Evolutionary conservation across 192 early-diverging fungal species (phyloP), one percentile per base, ranked within the genome.

Genomic region (Mortierella antarctica): DNA sequence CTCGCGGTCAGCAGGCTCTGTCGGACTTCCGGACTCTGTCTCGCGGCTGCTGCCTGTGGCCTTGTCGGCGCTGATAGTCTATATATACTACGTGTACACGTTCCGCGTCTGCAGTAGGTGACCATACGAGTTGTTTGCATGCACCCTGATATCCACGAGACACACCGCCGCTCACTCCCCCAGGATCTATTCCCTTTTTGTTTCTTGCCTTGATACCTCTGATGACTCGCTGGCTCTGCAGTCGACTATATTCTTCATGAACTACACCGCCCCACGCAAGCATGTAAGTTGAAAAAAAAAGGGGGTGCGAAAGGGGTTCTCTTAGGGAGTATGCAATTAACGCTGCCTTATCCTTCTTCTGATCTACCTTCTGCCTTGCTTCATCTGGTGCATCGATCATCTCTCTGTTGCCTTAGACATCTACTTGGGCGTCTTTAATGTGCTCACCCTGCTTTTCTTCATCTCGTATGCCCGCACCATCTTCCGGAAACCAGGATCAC

Each of bases 381-480:
- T 2, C n/a, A 41, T 42, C 17, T 7, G 31, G 5, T 17, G 5
- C 6, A 18, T 23, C 6, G 31, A 12, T 44, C 39, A 11, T 40
- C 57, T 40, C 13, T 44, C 20, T 47, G 21, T 14, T 77, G 44
- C 31, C 8, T 9, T 57, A 85, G 84, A 55, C 14, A 20, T 83
- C 21, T 86, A 86, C 55, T 41, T 86, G 41, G 71, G 80, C 9
- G 57, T 83, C 0, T 73, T 70, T 42, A 70, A 80, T 58, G 58
- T 79, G 14, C 51, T 84, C 7, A 63, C 84, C 15, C 14, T 76
- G 12, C 62, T 89, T 46, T 74, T 82, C 15, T 71, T 83, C 21
- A 57, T 81, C 18, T 86, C 86, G 5, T 89, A 89, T 45, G 62
- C 67, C 11, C 66, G 86, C 39, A 78, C 84, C 46, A 65, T 89